Evolutionary conservation across 306 rosid genomes (phyloP).

Genomic region (Carpinus fangiana): DNA sequence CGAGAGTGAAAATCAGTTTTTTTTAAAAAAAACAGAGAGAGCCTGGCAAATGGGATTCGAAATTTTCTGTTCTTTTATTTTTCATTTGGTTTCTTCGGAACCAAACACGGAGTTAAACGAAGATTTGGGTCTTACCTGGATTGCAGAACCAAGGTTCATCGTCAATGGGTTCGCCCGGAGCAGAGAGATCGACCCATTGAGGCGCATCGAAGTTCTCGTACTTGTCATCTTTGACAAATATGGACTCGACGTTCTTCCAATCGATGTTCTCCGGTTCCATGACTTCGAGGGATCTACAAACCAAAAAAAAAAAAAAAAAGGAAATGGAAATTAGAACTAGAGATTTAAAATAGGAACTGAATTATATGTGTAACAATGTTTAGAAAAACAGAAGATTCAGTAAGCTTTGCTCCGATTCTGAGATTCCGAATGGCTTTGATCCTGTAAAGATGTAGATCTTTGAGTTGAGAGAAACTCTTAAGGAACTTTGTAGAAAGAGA

Average conservation of each 20-base stretch:
- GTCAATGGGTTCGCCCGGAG: conserved; percentile 31
- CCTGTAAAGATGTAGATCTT: not conserved
- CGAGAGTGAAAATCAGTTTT: not conserved
- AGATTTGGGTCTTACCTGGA: conserved; percentile 24
- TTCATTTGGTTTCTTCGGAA: not conserved
- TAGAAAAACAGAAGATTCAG: not conserved
- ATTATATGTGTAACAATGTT: not conserved
- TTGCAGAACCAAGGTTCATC: conserved; percentile 54
- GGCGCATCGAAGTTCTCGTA: conserved; percentile 52
- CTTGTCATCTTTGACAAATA: conserved; percentile 35
- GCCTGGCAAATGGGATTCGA: not conserved
- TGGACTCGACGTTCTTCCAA: conserved; percentile 48
- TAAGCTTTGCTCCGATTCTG: not conserved
- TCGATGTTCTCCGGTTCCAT: conserved; percentile 61
- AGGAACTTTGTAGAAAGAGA: not conserved
- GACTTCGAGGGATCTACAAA: conserved; percentile 11
- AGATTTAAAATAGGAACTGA: not conserved
- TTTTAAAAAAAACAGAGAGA: no score
- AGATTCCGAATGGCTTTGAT: conserved; percentile 1
- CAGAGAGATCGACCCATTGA: conserved; percentile 50
- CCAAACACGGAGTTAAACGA: not conserved
- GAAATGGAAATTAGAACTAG: not conserved
- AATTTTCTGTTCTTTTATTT: not conserved
- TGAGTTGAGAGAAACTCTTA: not conserved
- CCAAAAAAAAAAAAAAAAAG: not conserved